Conservation (phyloP, 768 basidiomycete genomes). For the Gymnopilus dilepis region DNA sequence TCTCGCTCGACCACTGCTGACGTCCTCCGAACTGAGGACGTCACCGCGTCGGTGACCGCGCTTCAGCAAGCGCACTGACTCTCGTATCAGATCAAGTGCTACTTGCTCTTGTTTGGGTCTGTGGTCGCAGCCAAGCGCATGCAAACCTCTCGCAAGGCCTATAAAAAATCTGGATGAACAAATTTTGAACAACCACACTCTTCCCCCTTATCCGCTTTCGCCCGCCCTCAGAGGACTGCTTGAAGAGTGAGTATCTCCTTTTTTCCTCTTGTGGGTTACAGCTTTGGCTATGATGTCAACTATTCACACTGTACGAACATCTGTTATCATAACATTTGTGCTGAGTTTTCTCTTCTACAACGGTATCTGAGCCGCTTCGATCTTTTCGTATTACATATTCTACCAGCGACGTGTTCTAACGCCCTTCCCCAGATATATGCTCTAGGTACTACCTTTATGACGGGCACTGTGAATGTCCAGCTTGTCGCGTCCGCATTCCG, state of each 20-base stretch:
- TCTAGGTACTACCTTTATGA: background rate
- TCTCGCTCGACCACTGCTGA: too few species aligned
- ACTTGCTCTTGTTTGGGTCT: background rate
- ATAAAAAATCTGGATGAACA: background rate
- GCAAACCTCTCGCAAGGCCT: background rate
- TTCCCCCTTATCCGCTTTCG: background rate
- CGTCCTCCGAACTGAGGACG: too few species aligned
- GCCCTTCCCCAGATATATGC: too few species aligned
- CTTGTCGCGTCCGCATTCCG: too few species aligned
- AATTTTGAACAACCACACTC: background rate
- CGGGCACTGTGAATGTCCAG: background rate
- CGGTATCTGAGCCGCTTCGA: constrained; percentile 75
- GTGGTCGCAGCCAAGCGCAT: background rate
- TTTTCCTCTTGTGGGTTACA: background rate
- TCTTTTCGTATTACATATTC: background rate
- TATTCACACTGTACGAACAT: constrained; percentile 82
- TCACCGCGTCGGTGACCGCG: too few species aligned
- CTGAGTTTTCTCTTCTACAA: constrained; percentile 73
- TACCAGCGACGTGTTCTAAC: background rate
- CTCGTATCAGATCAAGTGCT: too few species aligned
- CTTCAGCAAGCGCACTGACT: too few species aligned
- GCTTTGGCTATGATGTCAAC: constrained; percentile 56
- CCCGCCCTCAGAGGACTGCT: background rate
- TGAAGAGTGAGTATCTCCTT: background rate
- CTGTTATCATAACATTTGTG: constrained; percentile 43